Percentiles rank a stretch among this genome's conserved stretches.
Evolutionary conservation across 163 green algal genomes (phyloP).

Genomic region (Smithsoniella earleae): DNA sequence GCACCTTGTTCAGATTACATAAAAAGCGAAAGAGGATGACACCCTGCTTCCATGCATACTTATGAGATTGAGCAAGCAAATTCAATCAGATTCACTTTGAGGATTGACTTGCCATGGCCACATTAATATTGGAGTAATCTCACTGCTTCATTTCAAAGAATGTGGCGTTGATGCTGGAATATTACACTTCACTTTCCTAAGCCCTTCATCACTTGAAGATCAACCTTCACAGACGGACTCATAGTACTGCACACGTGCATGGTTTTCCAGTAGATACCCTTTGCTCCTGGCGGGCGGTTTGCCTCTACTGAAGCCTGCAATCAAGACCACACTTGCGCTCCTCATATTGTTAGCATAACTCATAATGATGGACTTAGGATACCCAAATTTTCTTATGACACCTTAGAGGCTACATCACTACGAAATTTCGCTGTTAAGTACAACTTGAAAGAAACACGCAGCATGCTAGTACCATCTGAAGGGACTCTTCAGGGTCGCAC

Average conservation of each 20-base stretch:
- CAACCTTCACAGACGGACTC: conserved; percentile 79
- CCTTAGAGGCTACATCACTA: too few relatives aligned
- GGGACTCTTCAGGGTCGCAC: conserved; percentile 36
- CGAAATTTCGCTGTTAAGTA: neutral
- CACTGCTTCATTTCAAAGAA: conserved; percentile 6
- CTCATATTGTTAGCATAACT: neutral
- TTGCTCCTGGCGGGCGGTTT: conserved; percentile 85
- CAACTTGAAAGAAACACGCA: neutral
- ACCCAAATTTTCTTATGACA: conserved; percentile 14
- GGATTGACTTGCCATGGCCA: too few relatives aligned
- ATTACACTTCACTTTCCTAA: too few relatives aligned
- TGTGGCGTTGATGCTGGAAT: conserved; percentile 21
- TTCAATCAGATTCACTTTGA: too few relatives aligned
- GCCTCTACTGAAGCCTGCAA: conserved; percentile 79
- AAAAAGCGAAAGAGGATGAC: too few relatives aligned
- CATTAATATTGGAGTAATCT: neutral
- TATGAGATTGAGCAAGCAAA: too few relatives aligned
- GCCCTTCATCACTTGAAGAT: conserved; percentile 53
- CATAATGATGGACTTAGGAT: neutral
- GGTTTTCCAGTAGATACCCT: conserved; percentile 95
- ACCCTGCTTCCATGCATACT: too few relatives aligned
- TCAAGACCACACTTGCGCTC: neutral
- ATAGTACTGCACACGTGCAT: conserved; percentile 89
- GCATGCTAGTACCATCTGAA: conserved; percentile 1
- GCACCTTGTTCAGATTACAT: too few relatives aligned